phyloP scores from a whole-genome alignment of 1,284 basidiomycete species.

The Cronartium ribicola region DNA sequence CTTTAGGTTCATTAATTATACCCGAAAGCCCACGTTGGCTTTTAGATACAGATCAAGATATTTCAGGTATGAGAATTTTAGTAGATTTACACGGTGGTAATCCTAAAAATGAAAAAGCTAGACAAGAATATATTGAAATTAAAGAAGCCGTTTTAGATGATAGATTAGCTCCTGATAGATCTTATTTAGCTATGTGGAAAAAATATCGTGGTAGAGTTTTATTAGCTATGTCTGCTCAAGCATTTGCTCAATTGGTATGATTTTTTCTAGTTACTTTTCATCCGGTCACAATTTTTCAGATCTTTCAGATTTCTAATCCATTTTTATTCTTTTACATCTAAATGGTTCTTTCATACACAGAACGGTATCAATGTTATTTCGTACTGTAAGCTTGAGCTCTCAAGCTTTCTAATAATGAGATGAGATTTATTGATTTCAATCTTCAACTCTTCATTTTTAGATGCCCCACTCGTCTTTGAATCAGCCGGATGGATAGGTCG shows the following conservation, averaged over 20 bases:
- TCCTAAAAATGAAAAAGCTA: slow-evolving; percentile 66
- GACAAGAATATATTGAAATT: slow-evolving; percentile 86
- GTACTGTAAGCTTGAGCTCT: slow-evolving; percentile 60
- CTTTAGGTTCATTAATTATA: slow-evolving; percentile 74
- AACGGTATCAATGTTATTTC: slow-evolving; percentile 42
- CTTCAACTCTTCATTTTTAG: slow-evolving; percentile 3
- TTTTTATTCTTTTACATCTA: neutral
- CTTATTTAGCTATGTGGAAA: slow-evolving; percentile 79
- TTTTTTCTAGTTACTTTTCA: neutral
- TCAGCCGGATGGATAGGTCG: slow-evolving; percentile 96
- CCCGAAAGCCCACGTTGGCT: slow-evolving; percentile 95
- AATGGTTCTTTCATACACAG: slow-evolving; percentile 1
- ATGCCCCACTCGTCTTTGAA: slow-evolving; percentile 49
- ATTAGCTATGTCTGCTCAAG: slow-evolving; percentile 95
- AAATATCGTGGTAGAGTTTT: slow-evolving; percentile 82
- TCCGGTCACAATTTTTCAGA: neutral
- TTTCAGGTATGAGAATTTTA: slow-evolving; percentile 79
- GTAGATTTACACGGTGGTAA: slow-evolving; percentile 83
- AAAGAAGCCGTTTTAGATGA: slow-evolving; percentile 78
- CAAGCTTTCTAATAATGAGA: slow-evolving; percentile 60
- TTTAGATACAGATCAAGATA: slow-evolving; percentile 80
- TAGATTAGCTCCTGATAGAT: slow-evolving; percentile 71
- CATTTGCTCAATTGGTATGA: slow-evolving; percentile 84
- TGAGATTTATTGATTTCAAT: slow-evolving; percentile 33
- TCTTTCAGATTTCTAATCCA: neutral